Base-by-base conservation (phyloP, 2,329 filamentous ascomycete genomes). In the Colletotrichum sp. region DNA sequence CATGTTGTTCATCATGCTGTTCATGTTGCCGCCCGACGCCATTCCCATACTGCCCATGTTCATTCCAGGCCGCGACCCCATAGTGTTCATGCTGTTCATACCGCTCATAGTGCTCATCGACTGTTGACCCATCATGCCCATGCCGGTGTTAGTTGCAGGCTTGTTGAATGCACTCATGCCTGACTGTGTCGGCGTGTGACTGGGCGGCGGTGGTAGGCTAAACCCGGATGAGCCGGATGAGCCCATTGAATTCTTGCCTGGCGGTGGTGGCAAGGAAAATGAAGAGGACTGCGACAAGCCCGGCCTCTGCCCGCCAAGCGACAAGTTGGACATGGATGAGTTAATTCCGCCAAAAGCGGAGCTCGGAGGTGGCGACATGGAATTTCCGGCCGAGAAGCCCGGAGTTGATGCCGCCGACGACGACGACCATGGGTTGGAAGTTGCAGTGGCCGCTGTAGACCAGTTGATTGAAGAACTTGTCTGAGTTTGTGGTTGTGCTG, bases 241-340 rank as follows among this genome's bases (percentile, higher is more conserved):
- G 36, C 66, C 64, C 30, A 77, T 78, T 13, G 78, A 80, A 36
- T 78, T 80, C 36, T 80, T 80, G 16, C 84, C 80, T 13, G 91
- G 88, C 2, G 91, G 90, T 6, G 91, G 91, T 8, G 91, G 87
- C 18, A 93, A 83, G 2, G 91, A 92, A 80, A 93, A 93, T 0
- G 90, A 89, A 5, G 89, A 87, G 13, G 84, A 83, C 44, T 82
- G 80, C 28, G 76, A 81, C 71, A 87, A 78, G 15, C 81, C 74
- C 2, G 85, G 86, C 69, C 86, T 84, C 63, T 85, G 81, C 74
- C 88, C 87, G 69, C 85, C 85, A 64, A 92, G 83, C 2, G 87
- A 88, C 81, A 92, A 83, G 71, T 79, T 88, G 13, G 86, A 85
- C 87, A 91, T 88, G 39, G 87, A 85, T 21, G 84, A 83, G 66